Evolutionary conservation across 208 protist species (phyloP), one percentile per base, ranked within the genome.

Genomic region (Leishmania mexicana): DNA sequence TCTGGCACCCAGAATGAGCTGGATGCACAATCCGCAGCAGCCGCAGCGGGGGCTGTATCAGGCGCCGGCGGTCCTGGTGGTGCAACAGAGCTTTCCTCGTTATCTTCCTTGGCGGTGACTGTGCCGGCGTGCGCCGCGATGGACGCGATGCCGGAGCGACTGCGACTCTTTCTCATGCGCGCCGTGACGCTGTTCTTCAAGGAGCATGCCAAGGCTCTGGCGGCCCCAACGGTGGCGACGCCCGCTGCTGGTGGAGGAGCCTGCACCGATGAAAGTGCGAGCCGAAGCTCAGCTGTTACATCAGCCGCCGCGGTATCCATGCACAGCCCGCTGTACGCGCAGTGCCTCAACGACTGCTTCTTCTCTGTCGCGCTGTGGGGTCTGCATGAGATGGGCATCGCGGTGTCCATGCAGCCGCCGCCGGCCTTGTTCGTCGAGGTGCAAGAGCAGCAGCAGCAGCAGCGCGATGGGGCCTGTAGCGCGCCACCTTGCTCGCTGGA

Each of bases 291-390:
- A 40, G n/a, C 62, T 21, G 62, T 40, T 11, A 40, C 31, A 67
- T 67, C 73, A 15, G 72, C 24, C 31, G 21, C 24, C 4, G 81
- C 51, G 10, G 64, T n/a, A 10, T 53, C 53, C 38, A 31, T 57
- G 64, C 78, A 82, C 8, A 86, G 78, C 21, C 78, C 83, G 3
- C 75, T 83, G 38, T 86, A 83, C 78, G 68, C 62, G 74, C 83
- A 86, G 83, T 86, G 78, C 75, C 78, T 86, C 45, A 86, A 86
- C 78, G 83, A 86, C 51, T 79, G 78, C 54, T 42, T 82, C 75
- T 80, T 83, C 67, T 86, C 83, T 0, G 75, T 86, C 5, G 83
- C 83, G 24, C 35, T 86, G 83, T 86, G 83, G 83, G 83, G 83
- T 42, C 78, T 86, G 75, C 75, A 80, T n/a, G 83, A 86, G 83